These are phyloP conservation scores for Cronartium quercuum DNA, from an alignment of 1,284 basidiomycete genomes.

Conservation along the genomic window DNA sequence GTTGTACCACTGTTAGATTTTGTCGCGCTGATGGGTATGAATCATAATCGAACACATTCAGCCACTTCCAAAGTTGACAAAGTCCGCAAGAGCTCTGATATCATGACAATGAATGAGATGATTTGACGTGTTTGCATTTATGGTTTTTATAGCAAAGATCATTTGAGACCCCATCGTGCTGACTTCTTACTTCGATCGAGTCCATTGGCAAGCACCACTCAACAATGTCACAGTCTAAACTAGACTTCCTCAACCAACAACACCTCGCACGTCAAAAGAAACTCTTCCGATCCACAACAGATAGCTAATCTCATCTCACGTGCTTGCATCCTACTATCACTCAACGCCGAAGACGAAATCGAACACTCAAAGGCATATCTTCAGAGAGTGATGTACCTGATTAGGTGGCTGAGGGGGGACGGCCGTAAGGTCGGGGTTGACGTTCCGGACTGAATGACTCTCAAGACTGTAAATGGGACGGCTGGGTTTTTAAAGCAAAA, in stretches of 20 bases:
- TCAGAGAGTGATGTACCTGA: neutral
- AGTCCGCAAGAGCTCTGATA: slow-evolving; percentile 53
- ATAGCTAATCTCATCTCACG: slow-evolving; percentile 33
- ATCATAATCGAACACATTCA: slow-evolving; percentile 47
- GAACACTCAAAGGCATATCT: neutral
- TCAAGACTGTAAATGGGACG: too few relatives aligned
- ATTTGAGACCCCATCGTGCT: neutral
- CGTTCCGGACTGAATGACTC: too few relatives aligned
- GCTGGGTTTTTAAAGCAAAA: too few relatives aligned
- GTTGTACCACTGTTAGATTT: slow-evolving; percentile 91
- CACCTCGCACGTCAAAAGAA: slow-evolving; percentile 58
- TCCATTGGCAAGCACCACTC: slow-evolving; percentile 68
- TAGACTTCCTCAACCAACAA: slow-evolving; percentile 70
- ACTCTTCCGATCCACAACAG: slow-evolving; percentile 33
- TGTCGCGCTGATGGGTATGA: slow-evolving; percentile 89
- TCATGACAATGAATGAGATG: slow-evolving; percentile 60
- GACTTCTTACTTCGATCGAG: slow-evolving; percentile 54
- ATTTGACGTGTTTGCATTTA: slow-evolving; percentile 55
- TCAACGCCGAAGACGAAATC: neutral
- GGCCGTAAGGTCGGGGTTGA: too few relatives aligned
- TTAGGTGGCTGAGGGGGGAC: too few relatives aligned
- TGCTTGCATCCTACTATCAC: slow-evolving; percentile 21
- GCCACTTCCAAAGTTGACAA: neutral
- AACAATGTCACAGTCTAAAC: slow-evolving; percentile 63
- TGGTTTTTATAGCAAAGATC: neutral